A percentile compares a stretch with the other conserved stretches of the same genome.
Evolutionary conservation across 495 filamentous ascomycete species (phyloP).

Genomic region (Hypoxylon intermedium): DNA sequence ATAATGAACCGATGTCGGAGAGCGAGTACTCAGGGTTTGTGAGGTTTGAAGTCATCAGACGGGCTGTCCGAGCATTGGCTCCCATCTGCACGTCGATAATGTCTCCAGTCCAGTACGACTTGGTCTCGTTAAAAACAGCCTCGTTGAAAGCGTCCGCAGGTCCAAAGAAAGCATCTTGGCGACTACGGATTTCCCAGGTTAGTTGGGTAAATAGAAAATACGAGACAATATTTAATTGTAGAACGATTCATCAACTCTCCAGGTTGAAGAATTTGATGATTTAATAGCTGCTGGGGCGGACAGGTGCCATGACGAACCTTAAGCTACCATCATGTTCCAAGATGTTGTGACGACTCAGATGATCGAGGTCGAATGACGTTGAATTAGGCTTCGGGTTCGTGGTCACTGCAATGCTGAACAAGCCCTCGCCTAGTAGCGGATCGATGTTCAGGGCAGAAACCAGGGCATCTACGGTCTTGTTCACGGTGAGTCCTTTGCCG

Average conservation of each 20-base stretch:
- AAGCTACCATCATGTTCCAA: slow-evolving; percentile 62
- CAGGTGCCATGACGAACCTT: slow-evolving; percentile 44
- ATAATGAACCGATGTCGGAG: slow-evolving; percentile 43
- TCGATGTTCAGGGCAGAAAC: slow-evolving; percentile 54
- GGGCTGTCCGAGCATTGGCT: slow-evolving; percentile 52
- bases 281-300: not conserved
- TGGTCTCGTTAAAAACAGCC: slow-evolving; percentile 56
- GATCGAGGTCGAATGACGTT: slow-evolving; percentile 56
- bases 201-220: not conserved
- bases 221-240: too few species aligned
- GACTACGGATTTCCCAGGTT: slow-evolving; percentile 38
- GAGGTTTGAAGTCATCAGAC: slow-evolving; percentile 52
- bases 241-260: too few species aligned
- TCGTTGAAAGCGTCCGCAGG: slow-evolving; percentile 54
- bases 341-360: slow-evolving; percentile 56
- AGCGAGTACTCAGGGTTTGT: slow-evolving; percentile 53
- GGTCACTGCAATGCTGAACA: slow-evolving; percentile 53
- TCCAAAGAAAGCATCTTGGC: slow-evolving; percentile 54
- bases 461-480: slow-evolving; percentile 48
- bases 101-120: slow-evolving; percentile 49
- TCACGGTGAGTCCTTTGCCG: slow-evolving; percentile 49
- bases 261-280: too few species aligned
- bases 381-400: slow-evolving; percentile 60
- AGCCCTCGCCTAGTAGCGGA: slow-evolving; percentile 37
- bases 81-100: slow-evolving; percentile 50